Evolutionary conservation across 768 basidiomycete genomes (phyloP), one percentile per base, ranked within the genome.

Genomic region (Serendipita vermifera): DNA sequence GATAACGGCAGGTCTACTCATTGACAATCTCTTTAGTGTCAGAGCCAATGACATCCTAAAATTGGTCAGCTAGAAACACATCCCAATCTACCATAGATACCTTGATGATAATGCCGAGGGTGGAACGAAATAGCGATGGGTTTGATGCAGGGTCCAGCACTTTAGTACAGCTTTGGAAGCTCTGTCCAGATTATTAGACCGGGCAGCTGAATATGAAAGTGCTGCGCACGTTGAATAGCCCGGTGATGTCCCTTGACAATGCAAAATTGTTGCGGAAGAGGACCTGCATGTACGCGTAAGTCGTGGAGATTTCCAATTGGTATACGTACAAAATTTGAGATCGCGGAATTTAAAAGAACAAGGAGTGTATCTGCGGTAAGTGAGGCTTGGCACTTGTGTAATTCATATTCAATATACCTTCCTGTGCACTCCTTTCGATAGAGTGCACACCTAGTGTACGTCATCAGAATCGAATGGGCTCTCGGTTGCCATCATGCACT

Each of bases 221-320:
- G 79, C 56, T n/a, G 29, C 17, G 9, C 15, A 51, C 46, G n/a
- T 7, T 77, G 57, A 82, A 82, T 1, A 81, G 72, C 1, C 77
- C 78, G 2, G 75, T 71, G 13, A 82, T 78, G 59, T 81, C 78
- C 15, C 79, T 70, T 39, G 77, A 76, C 2, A 82, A 66, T 0
- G 80, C 78, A 55, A 82, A 82, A 54, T 82, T 82, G 57, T 82
- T 81, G 3, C 81, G 75, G 68, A 81, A 81, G 1, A 81, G 66
- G 1, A 82, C 78, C 81, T 82, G 57, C n/a, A 33, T 29, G 22
- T 9, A 15, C 46, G 32, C n/a, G 46, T 51, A 13, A 43, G 40
- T 7, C 32, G 29, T 33, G 31, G 6, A 20, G 27, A 26, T 24
- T 13, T 1, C 29, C 2, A 39, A 39, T 20, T 43, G 4, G 24